Evolutionary conservation across 768 basidiomycete genomes (phyloP).

Genomic region (Cubamyces sp.): DNA sequence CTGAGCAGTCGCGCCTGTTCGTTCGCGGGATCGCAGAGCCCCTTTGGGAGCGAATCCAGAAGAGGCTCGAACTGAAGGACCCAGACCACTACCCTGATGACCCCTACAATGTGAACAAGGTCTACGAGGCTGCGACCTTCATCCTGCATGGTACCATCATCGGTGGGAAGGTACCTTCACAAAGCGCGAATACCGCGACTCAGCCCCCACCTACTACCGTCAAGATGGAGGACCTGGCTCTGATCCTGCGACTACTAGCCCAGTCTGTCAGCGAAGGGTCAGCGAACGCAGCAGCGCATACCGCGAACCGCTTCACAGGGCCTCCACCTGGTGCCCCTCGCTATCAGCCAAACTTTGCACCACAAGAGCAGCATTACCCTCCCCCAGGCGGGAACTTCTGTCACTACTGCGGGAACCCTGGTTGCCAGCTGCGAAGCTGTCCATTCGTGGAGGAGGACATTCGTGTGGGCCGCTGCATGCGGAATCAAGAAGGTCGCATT

Average conservation of each 20-base stretch:
- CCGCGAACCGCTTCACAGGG: neutral
- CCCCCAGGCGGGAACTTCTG: constrained; percentile 1
- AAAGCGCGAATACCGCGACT: neutral
- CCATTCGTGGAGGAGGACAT: constrained; percentile 16
- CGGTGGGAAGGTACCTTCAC: neutral
- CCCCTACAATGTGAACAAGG: constrained; percentile 28
- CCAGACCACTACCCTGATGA: constrained; percentile 34
- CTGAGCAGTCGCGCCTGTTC: constrained; percentile 31
- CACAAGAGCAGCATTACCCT: too few species aligned
- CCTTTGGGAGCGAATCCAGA: neutral
- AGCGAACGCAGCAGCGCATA: neutral
- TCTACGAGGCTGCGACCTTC: constrained; percentile 29
- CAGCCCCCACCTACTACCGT: neutral
- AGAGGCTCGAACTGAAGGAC: constrained; percentile 31
- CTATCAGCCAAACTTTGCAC: neutral
- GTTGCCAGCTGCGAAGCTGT: constrained; percentile 32
- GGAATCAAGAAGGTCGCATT: constrained; percentile 31
- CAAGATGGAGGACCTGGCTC: constrained; percentile 9
- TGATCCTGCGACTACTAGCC: neutral
- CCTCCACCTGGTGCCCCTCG: neutral
- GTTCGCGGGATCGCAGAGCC: constrained; percentile 20
- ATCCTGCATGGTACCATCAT: constrained; percentile 19
- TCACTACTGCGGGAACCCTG: constrained; percentile 30
- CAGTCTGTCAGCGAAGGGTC: neutral
- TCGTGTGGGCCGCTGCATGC: constrained; percentile 23